Evolutionary conservation across 2,329 filamentous ascomycete species (phyloP).

Genomic region (Aspergillus fumigatiaffinis): DNA sequence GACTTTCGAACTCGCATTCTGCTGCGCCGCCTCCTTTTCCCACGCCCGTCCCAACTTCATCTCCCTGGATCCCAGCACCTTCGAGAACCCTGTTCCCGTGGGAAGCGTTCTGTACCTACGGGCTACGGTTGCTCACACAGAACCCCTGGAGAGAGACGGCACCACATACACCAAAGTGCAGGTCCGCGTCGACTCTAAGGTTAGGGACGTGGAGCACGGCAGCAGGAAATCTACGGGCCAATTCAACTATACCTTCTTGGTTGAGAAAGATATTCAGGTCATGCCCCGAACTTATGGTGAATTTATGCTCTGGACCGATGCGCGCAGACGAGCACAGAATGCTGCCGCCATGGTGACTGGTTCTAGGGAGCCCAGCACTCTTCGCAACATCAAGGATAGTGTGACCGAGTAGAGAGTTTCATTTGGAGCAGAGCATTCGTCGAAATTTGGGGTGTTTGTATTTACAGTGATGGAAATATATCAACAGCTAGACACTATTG

Average conservation of each 20-base stretch:
- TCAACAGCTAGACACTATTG: not conserved
- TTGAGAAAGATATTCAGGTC: slow-evolving; percentile 61
- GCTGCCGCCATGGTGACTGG: slow-evolving; percentile 43
- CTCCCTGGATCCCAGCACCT: slow-evolving; percentile 68
- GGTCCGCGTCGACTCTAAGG: slow-evolving; percentile 67
- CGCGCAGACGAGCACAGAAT: slow-evolving; percentile 52
- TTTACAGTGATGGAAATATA: not conserved
- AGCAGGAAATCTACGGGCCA: slow-evolving; percentile 65
- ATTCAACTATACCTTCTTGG: slow-evolving; percentile 71
- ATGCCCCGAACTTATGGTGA: slow-evolving; percentile 62
- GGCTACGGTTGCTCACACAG: slow-evolving; percentile 68
- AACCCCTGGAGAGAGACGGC: slow-evolving; percentile 51
- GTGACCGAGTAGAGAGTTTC: slow-evolving; percentile 34
- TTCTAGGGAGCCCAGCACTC: slow-evolving; percentile 30
- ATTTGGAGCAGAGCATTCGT: not conserved
- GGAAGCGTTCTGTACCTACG: slow-evolving; percentile 72
- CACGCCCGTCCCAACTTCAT: slow-evolving; percentile 68
- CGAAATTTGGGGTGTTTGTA: not conserved
- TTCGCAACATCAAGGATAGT: slow-evolving; percentile 33
- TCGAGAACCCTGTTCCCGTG: slow-evolving; percentile 71
- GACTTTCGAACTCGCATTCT: slow-evolving; percentile 73
- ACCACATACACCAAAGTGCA: slow-evolving; percentile 61
- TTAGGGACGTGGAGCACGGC: slow-evolving; percentile 68
- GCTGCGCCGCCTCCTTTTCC: slow-evolving; percentile 67
- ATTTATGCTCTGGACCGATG: slow-evolving; percentile 64